Evolutionary conservation across 768 basidiomycete genomes (phyloP), one percentile per base, ranked within the genome.

Genomic region (Boletus speciosus): DNA sequence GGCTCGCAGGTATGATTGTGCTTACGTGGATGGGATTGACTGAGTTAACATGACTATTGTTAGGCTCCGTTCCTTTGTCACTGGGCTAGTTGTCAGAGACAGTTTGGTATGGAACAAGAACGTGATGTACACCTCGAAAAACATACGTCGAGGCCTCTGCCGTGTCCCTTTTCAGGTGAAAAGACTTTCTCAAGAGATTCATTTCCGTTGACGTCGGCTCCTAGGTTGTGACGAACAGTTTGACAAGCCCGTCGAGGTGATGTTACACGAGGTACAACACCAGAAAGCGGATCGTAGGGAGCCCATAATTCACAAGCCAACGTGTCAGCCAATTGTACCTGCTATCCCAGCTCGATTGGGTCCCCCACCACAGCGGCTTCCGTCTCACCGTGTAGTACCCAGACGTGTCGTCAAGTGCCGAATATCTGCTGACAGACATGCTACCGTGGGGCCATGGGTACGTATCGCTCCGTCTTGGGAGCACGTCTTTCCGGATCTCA

Each of bases 1-100:
- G 61, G 51, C 54, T 59, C 51, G 54, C 66, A 69, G 65, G 69
- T 70, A 56, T 51, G 63, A 37, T 49, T 56, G 52, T 52, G 32
- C 51, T 43, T 45, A 32, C 19, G 56, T 25, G 46, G 29, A 29
- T 45, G 40, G 15, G 12, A 19, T 41, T 12, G 47, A 48, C 36
- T 52, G 27, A 49, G 40, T 36, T 65, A 27, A 55, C 57, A n/a
- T 39, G 51, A 29, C 23, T 11, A 12, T 29, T 47, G 23, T 48
- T 21, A 79, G 74, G 63, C 60, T n/a, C 64, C 67, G 12, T 81
- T 73, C 57, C 59, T 66, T 35, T 86, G 85, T 66, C 71, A 64
- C 43, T 88, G 88, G 87, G 72, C 76, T 16, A 70, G 71, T 29
- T 89, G 86, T 64, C 73, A 74, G n/a, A 71, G 71, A 31, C 71